phyloP scores from a whole-genome alignment of 495 filamentous ascomycete genomes.

The Daldinia bambusicola region DNA sequence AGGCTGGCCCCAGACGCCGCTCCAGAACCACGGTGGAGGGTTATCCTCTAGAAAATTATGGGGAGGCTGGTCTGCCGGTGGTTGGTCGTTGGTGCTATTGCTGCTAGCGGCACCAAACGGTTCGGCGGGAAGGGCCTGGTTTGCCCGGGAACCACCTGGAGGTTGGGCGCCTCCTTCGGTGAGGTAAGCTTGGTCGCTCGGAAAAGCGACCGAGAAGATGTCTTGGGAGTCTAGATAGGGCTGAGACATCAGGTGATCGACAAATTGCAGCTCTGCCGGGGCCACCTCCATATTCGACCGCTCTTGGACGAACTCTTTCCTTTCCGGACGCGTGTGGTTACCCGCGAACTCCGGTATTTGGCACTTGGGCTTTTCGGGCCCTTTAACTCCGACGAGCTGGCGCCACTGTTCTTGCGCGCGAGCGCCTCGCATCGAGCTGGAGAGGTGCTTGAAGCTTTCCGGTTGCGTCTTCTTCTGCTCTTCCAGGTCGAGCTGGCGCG shows the following conservation, averaged over 20 bases:
- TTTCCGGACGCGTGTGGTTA: constrained; percentile 21
- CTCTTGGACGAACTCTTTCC: background rate
- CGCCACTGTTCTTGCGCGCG: constrained; percentile 57
- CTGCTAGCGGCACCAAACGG: constrained; percentile 22
- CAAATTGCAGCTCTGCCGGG: constrained; percentile 38
- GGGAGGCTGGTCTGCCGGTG: constrained; percentile 8
- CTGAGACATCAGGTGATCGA: constrained; percentile 51
- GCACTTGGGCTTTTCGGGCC: constrained; percentile 21
- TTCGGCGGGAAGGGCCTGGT: constrained; percentile 21
- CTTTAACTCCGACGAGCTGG: constrained; percentile 56
- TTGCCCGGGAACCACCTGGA: constrained; percentile 14
- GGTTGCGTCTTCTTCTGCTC: constrained; percentile 50
- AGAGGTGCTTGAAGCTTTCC: constrained; percentile 52
- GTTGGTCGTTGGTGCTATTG: constrained; percentile 5
- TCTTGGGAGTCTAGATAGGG: constrained; percentile 49
- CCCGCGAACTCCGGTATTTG: background rate
- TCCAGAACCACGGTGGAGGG: constrained; percentile 60
- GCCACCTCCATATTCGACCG: constrained; percentile 17
- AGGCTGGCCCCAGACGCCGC: constrained; percentile 30
- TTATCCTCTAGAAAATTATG: constrained; percentile 46
- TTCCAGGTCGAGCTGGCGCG: constrained; percentile 53
- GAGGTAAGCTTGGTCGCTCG: constrained; percentile 27
- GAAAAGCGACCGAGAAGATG: constrained; percentile 40
- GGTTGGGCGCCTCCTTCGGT: constrained; percentile 34
- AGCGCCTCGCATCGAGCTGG: constrained; percentile 50